Conservation (phyloP, 2,329 filamentous ascomycete species). For the Clarireedia sp. region DNA sequence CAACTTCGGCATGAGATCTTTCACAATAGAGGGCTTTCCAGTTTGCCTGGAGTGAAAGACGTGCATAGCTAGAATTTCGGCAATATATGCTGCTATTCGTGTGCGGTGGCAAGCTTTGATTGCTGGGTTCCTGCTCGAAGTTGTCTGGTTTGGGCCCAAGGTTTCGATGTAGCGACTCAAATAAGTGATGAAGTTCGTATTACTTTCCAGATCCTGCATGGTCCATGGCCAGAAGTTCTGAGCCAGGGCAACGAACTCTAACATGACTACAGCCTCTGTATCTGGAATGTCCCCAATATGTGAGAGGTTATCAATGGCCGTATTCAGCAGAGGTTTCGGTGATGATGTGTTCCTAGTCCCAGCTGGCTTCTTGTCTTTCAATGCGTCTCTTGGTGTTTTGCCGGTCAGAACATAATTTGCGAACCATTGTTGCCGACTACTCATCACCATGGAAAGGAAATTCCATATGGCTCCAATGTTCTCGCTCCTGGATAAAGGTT, state of each 20-base stretch:
- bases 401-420: slow-evolving; percentile 88
- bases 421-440: slow-evolving; percentile 91
- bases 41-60: slow-evolving; percentile 77
- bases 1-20: slow-evolving; percentile 64
- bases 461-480: slow-evolving; percentile 71
- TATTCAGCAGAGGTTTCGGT: slow-evolving; percentile 59
- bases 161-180: slow-evolving; percentile 62
- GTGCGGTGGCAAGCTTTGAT: slow-evolving; percentile 48
- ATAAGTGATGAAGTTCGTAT: slow-evolving; percentile 63
- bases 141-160: slow-evolving; percentile 44
- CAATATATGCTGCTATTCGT: slow-evolving; percentile 70
- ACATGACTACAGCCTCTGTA: slow-evolving; percentile 62
- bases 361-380: slow-evolving; percentile 40
- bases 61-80: slow-evolving; percentile 85
- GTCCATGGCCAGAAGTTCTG: slow-evolving; percentile 97
- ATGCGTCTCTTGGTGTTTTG: slow-evolving; percentile 68
- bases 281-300: slow-evolving; percentile 56
- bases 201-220: slow-evolving; percentile 68
- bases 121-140: slow-evolving; percentile 43
- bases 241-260: slow-evolving; percentile 80
- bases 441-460: slow-evolving; percentile 77
- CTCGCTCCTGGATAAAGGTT: slow-evolving; percentile 57
- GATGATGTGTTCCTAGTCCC: slow-evolving; percentile 37
- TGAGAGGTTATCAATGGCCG: slow-evolving; percentile 63
- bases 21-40: slow-evolving; percentile 59